Evolutionary conservation across 306 rosid genomes (phyloP).

Genomic region (Fragaria iinumae): DNA sequence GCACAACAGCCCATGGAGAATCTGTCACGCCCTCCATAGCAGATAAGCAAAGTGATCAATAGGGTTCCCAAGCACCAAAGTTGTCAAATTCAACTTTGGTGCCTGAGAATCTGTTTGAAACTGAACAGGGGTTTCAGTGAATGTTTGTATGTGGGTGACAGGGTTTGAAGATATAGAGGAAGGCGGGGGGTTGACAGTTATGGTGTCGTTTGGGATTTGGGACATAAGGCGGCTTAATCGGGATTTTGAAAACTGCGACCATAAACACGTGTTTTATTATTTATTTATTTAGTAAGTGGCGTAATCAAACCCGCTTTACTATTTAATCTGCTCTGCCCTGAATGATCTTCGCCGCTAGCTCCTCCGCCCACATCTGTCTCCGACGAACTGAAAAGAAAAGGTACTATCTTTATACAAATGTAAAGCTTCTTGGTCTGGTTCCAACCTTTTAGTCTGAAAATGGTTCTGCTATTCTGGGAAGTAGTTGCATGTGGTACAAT

Average conservation of each 20-base stretch:
- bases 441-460: too few species aligned
- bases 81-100: neutral
- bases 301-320: too few species aligned
- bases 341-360: too few species aligned
- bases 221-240: neutral
- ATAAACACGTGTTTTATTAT: too few species aligned
- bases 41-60: neutral
- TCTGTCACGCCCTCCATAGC: neutral
- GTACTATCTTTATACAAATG: too few species aligned
- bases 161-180: neutral
- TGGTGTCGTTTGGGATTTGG: neutral
- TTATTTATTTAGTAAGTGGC: too few species aligned
- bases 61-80: conserved; percentile 8
- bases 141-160: neutral
- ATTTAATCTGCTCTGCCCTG: too few species aligned
- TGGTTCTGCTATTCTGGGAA: too few species aligned
- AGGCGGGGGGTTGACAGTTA: neutral
- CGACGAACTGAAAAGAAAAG: too few species aligned
- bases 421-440: too few species aligned
- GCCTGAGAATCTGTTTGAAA: neutral
- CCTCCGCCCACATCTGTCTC: too few species aligned
- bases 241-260: neutral
- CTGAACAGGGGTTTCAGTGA: neutral
- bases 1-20: neutral
- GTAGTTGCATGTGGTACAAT: too few species aligned